Percentiles rank a stretch among this genome's conserved stretches.
Conservation (phyloP, 805 yeast species). For the Wickerhamomyces sydowiorum region DNA sequence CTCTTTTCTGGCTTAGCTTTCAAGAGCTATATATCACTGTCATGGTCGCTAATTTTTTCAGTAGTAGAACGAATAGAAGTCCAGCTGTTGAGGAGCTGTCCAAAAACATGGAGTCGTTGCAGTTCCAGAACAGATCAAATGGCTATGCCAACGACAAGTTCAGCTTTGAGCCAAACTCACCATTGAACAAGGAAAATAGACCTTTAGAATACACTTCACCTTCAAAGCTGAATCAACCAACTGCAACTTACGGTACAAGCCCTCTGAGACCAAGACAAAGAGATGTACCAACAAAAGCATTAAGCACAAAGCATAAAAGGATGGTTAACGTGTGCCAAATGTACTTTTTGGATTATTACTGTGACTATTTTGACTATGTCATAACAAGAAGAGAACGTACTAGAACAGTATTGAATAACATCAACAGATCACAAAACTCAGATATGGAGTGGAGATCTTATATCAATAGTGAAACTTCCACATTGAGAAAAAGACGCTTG, state of each 20-base stretch:
- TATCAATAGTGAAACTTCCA: conserved; percentile 76
- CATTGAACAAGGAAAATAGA: conserved; percentile 36
- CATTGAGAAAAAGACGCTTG: conserved; percentile 80
- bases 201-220: conserved; percentile 22
- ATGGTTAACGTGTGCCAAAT: conserved; percentile 88
- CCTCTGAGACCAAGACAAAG: conserved; percentile 11
- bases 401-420: conserved; percentile 57
- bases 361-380: conserved; percentile 92
- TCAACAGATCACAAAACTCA: conserved; percentile 33
- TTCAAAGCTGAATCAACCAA: conserved; percentile 18
- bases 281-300: conserved; percentile 3
- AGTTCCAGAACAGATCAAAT: conserved; percentile 12
- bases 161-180: conserved; percentile 29
- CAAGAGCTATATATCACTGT: too few relatives aligned
- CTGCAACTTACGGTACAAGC: conserved; percentile 1
- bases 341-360: conserved; percentile 91
- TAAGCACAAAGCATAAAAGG: conserved; percentile 61
- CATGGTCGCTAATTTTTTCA: conserved; percentile 24
- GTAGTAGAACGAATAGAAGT: conserved; percentile 12
- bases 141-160: conserved; percentile 15
- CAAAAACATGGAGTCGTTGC: conserved; percentile 22
- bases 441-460: conserved; percentile 67
- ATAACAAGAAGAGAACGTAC: conserved; percentile 80
- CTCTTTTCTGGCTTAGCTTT: not conserved
- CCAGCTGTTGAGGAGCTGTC: conserved; percentile 20